Evolutionary conservation across 768 basidiomycete species (phyloP).

Genomic region (Calvatia gigantea): DNA sequence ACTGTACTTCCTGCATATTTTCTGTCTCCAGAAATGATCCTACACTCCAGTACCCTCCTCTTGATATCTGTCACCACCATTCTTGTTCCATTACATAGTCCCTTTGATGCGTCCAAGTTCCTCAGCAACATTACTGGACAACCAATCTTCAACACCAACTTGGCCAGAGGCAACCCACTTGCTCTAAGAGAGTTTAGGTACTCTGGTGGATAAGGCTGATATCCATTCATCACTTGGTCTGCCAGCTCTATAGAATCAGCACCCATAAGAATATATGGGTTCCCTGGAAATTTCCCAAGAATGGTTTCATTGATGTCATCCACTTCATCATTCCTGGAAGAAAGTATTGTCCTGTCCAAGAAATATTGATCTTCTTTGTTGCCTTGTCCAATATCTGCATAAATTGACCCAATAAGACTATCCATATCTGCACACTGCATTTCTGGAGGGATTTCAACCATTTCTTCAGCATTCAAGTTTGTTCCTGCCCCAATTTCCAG

Average conservation of each 20-base stretch:
- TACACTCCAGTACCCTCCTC: conserved; percentile 24
- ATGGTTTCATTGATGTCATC: not conserved
- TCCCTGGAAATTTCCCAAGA: not conserved
- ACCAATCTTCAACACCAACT: not conserved
- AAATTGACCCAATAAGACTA: not conserved
- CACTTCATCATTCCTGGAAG: not conserved
- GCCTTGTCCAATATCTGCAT: not conserved
- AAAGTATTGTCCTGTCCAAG: not conserved
- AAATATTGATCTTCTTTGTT: conserved; percentile 2
- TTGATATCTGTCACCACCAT: conserved; percentile 18
- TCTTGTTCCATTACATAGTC: conserved; percentile 28
- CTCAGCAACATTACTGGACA: conserved; percentile 29
- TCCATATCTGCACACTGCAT: not conserved
- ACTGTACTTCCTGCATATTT: conserved; percentile 28
- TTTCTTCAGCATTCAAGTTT: not conserved
- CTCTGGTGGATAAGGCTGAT: not conserved
- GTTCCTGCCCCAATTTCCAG: not conserved
- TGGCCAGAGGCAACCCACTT: not conserved
- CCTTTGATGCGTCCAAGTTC: conserved; percentile 23
- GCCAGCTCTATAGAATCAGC: not conserved
- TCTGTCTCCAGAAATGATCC: conserved; percentile 30
- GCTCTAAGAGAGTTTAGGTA: not conserved
- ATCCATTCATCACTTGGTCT: conserved; percentile 14
- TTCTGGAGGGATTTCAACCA: not conserved
- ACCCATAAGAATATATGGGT: not conserved